These are phyloP conservation scores for Aspergillus persii DNA, from an alignment of 2,329 filamentous ascomycete genomes.

Conservation along the genomic window DNA sequence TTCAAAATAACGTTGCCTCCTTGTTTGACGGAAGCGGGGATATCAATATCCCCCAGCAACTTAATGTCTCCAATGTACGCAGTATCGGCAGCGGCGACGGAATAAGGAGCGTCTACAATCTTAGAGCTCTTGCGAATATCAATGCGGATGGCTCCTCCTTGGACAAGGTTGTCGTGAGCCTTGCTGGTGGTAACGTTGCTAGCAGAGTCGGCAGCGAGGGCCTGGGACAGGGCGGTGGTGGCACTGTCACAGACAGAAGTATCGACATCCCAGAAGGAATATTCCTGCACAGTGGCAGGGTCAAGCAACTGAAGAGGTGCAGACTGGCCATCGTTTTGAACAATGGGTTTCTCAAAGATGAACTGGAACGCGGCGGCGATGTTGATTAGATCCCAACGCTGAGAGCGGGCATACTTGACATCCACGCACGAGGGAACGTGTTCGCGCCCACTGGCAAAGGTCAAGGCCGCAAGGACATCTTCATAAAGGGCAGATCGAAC, in stretches of 20 bases:
- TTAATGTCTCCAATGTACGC: constrained; percentile 75
- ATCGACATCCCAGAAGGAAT: constrained; percentile 91
- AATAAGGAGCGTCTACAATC: constrained; percentile 80
- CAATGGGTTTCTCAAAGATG: constrained; percentile 42
- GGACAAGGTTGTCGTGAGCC: constrained; percentile 61
- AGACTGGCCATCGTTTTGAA: constrained; percentile 35
- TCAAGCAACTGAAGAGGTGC: constrained; percentile 55
- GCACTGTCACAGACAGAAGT: constrained; percentile 66
- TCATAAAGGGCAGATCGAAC: constrained; percentile 83
- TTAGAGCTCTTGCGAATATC: constrained; percentile 83
- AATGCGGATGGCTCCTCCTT: constrained; percentile 76
- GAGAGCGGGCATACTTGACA: constrained; percentile 81
- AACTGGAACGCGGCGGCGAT: constrained; percentile 46
- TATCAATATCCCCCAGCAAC: constrained; percentile 73
- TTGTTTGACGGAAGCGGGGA: constrained; percentile 67
- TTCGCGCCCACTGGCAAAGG: constrained; percentile 70
- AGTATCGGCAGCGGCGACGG: constrained; percentile 74
- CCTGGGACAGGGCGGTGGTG: constrained; percentile 60
- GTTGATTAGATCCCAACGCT: constrained; percentile 58
- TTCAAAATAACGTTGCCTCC: constrained; percentile 73
- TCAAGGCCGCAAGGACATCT: constrained; percentile 83
- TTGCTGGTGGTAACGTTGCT: constrained; percentile 61
- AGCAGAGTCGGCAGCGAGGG: constrained; percentile 59
- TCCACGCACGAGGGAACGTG: constrained; percentile 68
- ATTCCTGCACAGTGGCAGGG: constrained; percentile 66